Conservation (phyloP, 441 rosid genomes). For the Raphanus hybrid region DNA sequence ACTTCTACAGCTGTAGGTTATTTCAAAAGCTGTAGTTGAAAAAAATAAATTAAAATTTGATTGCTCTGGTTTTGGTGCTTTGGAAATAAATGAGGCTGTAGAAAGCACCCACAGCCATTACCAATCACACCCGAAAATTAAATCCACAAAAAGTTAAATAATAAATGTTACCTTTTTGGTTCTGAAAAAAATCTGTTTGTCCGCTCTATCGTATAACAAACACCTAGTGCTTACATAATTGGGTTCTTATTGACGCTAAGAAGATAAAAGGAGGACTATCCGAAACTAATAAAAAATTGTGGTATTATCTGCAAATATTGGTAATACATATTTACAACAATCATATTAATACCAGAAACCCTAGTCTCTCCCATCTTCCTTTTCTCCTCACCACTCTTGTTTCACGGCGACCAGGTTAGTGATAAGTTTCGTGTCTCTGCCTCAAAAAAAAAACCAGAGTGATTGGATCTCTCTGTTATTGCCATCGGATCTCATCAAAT, state of each 20-base stretch:
- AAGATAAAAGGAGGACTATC: neutral
- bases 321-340: slow-evolving; percentile 31
- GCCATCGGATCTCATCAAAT: slow-evolving; percentile 25
- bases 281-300: neutral
- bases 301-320: slow-evolving; percentile 26
- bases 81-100: no score
- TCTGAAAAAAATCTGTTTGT: neutral
- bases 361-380: slow-evolving; percentile 20
- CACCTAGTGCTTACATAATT: neutral
- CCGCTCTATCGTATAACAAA: neutral
- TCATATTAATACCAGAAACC: slow-evolving; percentile 42
- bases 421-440: neutral
- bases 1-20: no score
- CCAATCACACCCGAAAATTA: no score
- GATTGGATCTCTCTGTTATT: slow-evolving; percentile 32
- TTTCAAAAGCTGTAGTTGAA: no score
- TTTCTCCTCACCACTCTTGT: slow-evolving; percentile 17
- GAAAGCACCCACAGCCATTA: no score
- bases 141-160: no score
- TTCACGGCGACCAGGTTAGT: slow-evolving; percentile 42
- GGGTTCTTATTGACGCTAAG: neutral
- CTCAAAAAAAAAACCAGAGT: neutral
- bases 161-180: no score
- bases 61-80: no score
- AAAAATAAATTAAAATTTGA: no score